Conservation (phyloP, 305 asterid genomes). For the Rubia peregrina region DNA sequence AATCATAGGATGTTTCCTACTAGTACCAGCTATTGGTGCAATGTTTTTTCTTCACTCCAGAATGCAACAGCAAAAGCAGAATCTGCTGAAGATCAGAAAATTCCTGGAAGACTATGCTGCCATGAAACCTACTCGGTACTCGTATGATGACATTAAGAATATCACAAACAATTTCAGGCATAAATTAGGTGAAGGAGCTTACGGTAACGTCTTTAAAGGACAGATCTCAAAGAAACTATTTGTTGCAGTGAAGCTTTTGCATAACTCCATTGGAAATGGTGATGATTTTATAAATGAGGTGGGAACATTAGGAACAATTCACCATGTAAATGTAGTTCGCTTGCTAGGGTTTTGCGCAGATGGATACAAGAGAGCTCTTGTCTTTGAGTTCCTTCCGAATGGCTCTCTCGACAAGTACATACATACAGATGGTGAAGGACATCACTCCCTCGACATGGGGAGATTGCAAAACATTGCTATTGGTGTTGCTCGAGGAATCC, state of each 20-base stretch:
- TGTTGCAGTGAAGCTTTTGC: not conserved
- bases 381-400: not conserved
- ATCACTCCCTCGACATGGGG: not conserved
- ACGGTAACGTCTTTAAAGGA: not conserved
- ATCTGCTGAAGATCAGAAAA: not conserved
- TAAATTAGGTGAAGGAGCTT: not conserved
- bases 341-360: not conserved
- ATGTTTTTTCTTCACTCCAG: not conserved
- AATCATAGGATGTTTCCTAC: not conserved
- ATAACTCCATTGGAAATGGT: not conserved
- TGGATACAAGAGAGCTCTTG: not conserved
- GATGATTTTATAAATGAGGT: not conserved
- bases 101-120: not conserved
- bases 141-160: not conserved
- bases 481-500: not conserved
- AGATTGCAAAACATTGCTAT: not conserved
- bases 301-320: not conserved
- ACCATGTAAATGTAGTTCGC: not conserved
- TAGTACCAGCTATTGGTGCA: not conserved
- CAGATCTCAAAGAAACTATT: not conserved
- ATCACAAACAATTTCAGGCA: not conserved
- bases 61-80: not conserved
- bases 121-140: not conserved
- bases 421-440: not conserved
- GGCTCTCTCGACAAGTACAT: not conserved